A percentile compares a stretch with the other conserved stretches of the same genome.
These are phyloP conservation scores for Aspergillus homomorphus DNA, from an alignment of 495 filamentous ascomycete genomes.

Conservation along the genomic window DNA sequence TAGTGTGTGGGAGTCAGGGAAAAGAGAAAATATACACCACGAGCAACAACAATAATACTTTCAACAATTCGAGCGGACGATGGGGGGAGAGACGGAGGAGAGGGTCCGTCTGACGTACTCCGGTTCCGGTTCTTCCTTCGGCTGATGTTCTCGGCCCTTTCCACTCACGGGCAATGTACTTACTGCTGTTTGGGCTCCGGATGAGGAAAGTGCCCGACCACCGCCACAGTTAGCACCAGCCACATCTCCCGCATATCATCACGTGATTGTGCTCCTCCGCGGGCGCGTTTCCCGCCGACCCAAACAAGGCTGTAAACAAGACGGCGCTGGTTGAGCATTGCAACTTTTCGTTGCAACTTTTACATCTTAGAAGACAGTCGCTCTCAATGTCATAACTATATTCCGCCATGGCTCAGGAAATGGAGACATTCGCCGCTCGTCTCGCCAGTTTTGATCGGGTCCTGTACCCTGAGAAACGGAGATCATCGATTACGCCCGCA, in stretches of 20 bases:
- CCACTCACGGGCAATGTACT: too few relatives aligned
- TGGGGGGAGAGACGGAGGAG: slow-evolving; percentile 3
- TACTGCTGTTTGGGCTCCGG: slow-evolving; percentile 1
- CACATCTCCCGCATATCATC: slow-evolving; percentile 6
- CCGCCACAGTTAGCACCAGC: not conserved
- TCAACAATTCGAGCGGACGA: slow-evolving; percentile 7
- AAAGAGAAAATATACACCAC: not conserved
- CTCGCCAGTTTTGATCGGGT: slow-evolving; percentile 68
- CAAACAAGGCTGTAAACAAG: slow-evolving; percentile 40
- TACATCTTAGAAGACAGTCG: not conserved
- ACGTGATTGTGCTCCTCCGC: slow-evolving; percentile 22
- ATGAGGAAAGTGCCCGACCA: not conserved
- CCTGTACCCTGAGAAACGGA: slow-evolving; percentile 58
- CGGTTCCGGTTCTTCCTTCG: slow-evolving; percentile 4
- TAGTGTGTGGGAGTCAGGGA: not conserved
- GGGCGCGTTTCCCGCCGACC: slow-evolving; percentile 29
- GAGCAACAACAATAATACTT: slow-evolving; percentile 4
- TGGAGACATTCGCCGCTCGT: slow-evolving; percentile 67
- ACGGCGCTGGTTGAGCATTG: slow-evolving; percentile 13
- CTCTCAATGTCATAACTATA: slow-evolving; percentile 9
- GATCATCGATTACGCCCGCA: slow-evolving; percentile 60
- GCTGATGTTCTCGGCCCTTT: slow-evolving; percentile 17
- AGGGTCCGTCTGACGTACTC: slow-evolving; percentile 23
- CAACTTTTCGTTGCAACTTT: not conserved
- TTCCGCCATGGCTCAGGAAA: slow-evolving; percentile 34